Evolutionary conservation across 495 filamentous ascomycete genomes (phyloP), one percentile per base, ranked within the genome.

Genomic region (Friedmanniomyces simplex): DNA sequence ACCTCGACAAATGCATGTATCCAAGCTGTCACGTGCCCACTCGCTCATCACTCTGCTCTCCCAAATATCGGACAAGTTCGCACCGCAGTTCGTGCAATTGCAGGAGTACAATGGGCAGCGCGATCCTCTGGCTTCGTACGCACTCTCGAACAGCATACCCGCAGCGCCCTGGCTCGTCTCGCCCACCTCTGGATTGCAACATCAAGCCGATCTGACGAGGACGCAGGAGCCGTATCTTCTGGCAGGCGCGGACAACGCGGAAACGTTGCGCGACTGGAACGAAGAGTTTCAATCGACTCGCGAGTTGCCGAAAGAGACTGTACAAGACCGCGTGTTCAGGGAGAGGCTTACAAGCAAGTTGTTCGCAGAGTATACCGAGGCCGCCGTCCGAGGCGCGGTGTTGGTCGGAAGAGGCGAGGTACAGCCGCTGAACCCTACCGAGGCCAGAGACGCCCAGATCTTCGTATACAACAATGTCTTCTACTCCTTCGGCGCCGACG

Each of bases 401-500:
- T 73, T 97, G 43, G 90, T 99, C 56, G 91, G 89, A 24, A 82
- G 87, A 55, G 94, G 91, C 36, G 94, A 99, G 69, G 83, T 99
- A 53, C 85, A 90, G 34, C 89, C 94, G n/a, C 73, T 99, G 51
- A 99, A 99, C 72, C 94, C 94, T 10, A 97, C 91, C 0, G 94
- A 99, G 71, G 82, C 76, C 50, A 80, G 76, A 47, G 90, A 97
- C 70, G 94, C 94, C 2, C 94, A 97, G 73, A 99, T 99, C 60
- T 99, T 96, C 68, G 90, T 99, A 16, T 97, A 96, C 73, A 97
- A 97, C 76, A 97, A 97, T 72, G 86, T 99, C 57, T 99, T 99
- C 76, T 97, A 91, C 76, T 97, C 93, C 2, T 96, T 95, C 66
- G 94, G 94, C 60, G 93, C 91, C 42, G 94, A 99, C 68, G 94